Percentiles rank a stretch among this genome's conserved stretches.
Evolutionary conservation across 306 rosid species (phyloP).

Genomic region (Pachyrhizus erosus): DNA sequence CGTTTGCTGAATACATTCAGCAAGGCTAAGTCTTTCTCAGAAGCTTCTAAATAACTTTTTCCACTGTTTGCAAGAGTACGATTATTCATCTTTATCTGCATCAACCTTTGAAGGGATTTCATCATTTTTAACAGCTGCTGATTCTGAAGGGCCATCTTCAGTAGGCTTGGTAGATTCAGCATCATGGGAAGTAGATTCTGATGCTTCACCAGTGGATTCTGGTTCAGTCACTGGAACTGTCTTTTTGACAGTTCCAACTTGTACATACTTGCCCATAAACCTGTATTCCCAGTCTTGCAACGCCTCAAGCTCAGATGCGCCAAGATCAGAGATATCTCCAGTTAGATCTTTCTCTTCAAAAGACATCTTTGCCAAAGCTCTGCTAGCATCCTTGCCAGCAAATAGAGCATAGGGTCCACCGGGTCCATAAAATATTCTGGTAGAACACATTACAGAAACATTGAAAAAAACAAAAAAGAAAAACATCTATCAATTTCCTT

Average conservation of each 20-base stretch:
- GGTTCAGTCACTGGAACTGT: slow-evolving; percentile 56
- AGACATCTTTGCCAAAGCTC: slow-evolving; percentile 98
- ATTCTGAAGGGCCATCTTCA: slow-evolving; percentile 56
- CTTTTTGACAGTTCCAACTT: slow-evolving; percentile 77
- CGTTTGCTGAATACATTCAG: slow-evolving; percentile 29
- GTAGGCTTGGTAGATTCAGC: slow-evolving; percentile 49
- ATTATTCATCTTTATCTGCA: slow-evolving; percentile 49
- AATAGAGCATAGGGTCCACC: slow-evolving; percentile 96
- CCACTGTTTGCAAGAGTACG: slow-evolving; percentile 1
- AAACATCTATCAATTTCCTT: slow-evolving; percentile 4
- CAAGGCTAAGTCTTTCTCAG: slow-evolving; percentile 33
- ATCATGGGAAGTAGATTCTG: slow-evolving; percentile 50
- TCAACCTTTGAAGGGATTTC: slow-evolving; percentile 58
- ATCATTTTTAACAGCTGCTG: slow-evolving; percentile 56
- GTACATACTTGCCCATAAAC: slow-evolving; percentile 85
- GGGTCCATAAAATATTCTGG: slow-evolving; percentile 96
- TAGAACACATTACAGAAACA: slow-evolving; percentile 11
- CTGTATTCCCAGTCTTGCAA: slow-evolving; percentile 98
- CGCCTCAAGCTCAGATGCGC: slow-evolving; percentile 77
- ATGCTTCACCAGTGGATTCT: slow-evolving; percentile 53
- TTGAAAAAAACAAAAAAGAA: background rate
- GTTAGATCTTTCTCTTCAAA: slow-evolving; percentile 90
- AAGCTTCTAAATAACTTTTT: slow-evolving; percentile 25
- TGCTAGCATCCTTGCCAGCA: slow-evolving; percentile 97
- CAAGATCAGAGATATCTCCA: slow-evolving; percentile 86